Percentiles rank a stretch among this genome's conserved stretches.
Evolutionary conservation across 768 basidiomycete genomes (phyloP).

Genomic region (Phaffia tasmanica): DNA sequence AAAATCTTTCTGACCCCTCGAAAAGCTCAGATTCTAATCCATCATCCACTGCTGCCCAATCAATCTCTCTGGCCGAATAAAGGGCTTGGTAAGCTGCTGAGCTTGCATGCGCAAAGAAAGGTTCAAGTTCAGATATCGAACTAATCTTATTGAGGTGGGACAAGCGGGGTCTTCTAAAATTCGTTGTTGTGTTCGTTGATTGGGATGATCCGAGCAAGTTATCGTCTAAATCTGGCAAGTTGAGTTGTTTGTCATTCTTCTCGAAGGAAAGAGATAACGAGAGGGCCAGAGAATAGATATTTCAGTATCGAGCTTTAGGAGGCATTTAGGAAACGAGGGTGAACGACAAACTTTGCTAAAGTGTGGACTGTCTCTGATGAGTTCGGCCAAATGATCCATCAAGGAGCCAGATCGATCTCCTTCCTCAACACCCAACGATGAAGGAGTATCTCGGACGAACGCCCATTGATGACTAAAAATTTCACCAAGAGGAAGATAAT

Average conservation of each 20-base stretch:
- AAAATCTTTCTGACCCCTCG: constrained; percentile 40
- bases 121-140: constrained; percentile 71
- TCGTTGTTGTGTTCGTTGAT: constrained; percentile 27
- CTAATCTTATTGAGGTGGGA: constrained; percentile 59
- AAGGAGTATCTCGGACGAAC: constrained; percentile 93
- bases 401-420: constrained; percentile 68
- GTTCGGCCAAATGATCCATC: constrained; percentile 80
- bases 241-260: too few relatives aligned
- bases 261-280: too few relatives aligned
- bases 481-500: not conserved
- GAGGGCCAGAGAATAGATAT: too few relatives aligned
- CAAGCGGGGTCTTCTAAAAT: constrained; percentile 65
- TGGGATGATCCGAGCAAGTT: not conserved
- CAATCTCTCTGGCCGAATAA: constrained; percentile 59
- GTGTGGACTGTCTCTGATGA: constrained; percentile 46
- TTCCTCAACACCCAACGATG: constrained; percentile 75
- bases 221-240: too few relatives aligned
- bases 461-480: constrained; percentile 82
- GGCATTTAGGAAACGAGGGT: not conserved
- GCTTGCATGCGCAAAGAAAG: constrained; percentile 84
- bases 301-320: not conserved
- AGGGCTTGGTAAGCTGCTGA: constrained; percentile 80
- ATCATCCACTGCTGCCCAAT: constrained; percentile 80
- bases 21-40: constrained; percentile 80
- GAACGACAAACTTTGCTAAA: not conserved